Evolutionary conservation across 1,139 yeast species (phyloP), one percentile per base, ranked within the genome.

Genomic region (Saccharomyces pastorianus): DNA sequence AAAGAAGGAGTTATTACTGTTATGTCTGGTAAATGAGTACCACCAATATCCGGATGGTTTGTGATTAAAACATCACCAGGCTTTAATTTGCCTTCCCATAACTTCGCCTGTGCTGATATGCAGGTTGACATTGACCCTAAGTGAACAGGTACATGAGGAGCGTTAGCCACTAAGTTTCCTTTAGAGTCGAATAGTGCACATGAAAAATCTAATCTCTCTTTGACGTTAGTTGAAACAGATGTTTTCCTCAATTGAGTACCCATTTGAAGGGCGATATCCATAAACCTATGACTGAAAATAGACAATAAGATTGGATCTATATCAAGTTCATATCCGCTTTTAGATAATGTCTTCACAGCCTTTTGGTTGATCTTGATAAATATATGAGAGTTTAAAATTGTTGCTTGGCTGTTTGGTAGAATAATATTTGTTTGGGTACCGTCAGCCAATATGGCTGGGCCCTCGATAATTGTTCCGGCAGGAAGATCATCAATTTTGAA

Each of bases 261-360:
- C 96, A 88, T 88, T 65, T 87, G 95, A 64, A 87, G 95, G 4
- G 96, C 95, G 67, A 88, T 84, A 52, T 88, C 86, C 95, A 88
- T 87, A 65, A 88, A 88, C 60, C 95, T 74, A 67, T 88, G 91
- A 25, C 91, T 87, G 70, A 87, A 88, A 1, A 88, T 88, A 1
- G 93, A 84, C 48, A 88, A 70, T 63, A 83, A 80, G 53, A 87
- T 79, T 0, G 95, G 93, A 61, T 86, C 89, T 27, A 83, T 64
- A n/a, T 59, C 57, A 17, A 61, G 57, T 71, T 75, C 51, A 71
- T 76, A 56, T 23, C 50, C 42, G 13, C 53, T 50, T 8, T 46
- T 28, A 69, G 67, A 42, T 8, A 4, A 76, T 71, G 58, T 73
- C 59, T 17, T 74, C 55, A 61, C 53, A 59, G 61, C 47, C 49